Evolutionary conservation across 2,329 filamentous ascomycete species (phyloP).

Genomic region (Colletotrichum scovillei): DNA sequence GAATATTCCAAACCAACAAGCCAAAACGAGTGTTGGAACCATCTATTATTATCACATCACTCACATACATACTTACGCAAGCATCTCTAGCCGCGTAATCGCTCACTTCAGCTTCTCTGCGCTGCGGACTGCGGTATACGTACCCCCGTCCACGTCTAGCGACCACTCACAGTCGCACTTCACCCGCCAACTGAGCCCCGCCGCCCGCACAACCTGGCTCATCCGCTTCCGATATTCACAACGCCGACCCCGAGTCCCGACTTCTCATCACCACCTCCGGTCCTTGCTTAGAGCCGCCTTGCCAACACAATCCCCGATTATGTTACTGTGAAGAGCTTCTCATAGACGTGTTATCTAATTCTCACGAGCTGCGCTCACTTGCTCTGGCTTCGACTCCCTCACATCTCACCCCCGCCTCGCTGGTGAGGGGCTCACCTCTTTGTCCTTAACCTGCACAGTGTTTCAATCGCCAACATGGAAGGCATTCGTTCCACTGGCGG

Average conservation of each 20-base stretch:
- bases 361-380: not conserved
- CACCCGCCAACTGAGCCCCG: constrained; percentile 8
- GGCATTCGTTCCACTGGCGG: constrained; percentile 62
- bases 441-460: not conserved
- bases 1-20: not conserved
- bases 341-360: not conserved
- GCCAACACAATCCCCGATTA: not conserved
- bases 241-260: constrained; percentile 16
- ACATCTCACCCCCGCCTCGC: not conserved
- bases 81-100: constrained; percentile 19
- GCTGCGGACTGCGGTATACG: constrained; percentile 11
- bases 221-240: constrained; percentile 17
- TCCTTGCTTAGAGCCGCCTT: not conserved
- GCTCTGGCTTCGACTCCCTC: not conserved
- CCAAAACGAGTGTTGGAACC: not conserved
- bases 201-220: constrained; percentile 18
- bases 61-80: not conserved
- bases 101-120: not conserved
- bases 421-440: constrained; percentile 27
- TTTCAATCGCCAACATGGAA: constrained; percentile 53
- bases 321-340: constrained; percentile 13
- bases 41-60: not conserved
- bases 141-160: not conserved
- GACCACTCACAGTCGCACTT: not conserved
- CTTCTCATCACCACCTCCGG: constrained; percentile 8